A percentile compares a stretch with the other conserved stretches of the same genome.
phyloP scores from a whole-genome alignment of 169 alveolate species.

The Plasmodium sp. region DNA sequence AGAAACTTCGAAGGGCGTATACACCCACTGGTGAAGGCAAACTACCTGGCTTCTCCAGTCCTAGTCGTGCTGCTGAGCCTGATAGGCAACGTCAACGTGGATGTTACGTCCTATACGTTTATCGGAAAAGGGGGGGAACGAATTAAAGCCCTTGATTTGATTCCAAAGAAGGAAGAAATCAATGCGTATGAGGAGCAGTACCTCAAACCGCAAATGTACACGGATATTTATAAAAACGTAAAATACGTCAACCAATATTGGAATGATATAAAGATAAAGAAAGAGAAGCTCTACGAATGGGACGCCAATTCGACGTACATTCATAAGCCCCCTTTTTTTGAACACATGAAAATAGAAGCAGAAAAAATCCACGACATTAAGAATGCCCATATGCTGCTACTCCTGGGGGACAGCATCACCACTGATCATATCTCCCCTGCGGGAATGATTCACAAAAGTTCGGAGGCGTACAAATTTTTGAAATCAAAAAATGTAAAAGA shows the following conservation, averaged over 20 bases:
- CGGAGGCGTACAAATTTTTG: constrained; percentile 95
- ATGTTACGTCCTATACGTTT: constrained; percentile 93
- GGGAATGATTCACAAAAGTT: constrained; percentile 94
- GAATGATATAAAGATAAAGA: constrained; percentile 91
- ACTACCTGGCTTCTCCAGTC: constrained; percentile 98
- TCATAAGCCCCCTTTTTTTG: constrained; percentile 96
- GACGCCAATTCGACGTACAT: constrained; percentile 94
- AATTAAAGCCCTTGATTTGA: constrained; percentile 93
- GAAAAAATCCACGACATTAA: constrained; percentile 78
- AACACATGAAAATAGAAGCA: constrained; percentile 74
- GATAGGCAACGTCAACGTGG: constrained; percentile 95
- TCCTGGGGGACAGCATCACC: constrained; percentile 95
- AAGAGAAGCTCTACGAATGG: constrained; percentile 93
- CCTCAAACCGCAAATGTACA: constrained; percentile 94
- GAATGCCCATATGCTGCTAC: constrained; percentile 84
- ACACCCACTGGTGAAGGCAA: constrained; percentile 95
- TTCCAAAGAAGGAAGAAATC: constrained; percentile 93
- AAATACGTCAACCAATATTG: constrained; percentile 94
- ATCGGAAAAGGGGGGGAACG: constrained; percentile 90
- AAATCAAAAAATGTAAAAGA: constrained; percentile 87
- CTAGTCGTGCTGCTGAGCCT: constrained; percentile 96
- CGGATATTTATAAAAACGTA: constrained; percentile 91
- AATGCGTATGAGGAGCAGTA: constrained; percentile 82
- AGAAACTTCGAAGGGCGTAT: constrained; percentile 97
- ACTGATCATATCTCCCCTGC: constrained; percentile 99